Evolutionary conservation across 2,329 filamentous ascomycete genomes (phyloP), one percentile per base, ranked within the genome.

Genomic region (Akanthomyces lecanii): DNA sequence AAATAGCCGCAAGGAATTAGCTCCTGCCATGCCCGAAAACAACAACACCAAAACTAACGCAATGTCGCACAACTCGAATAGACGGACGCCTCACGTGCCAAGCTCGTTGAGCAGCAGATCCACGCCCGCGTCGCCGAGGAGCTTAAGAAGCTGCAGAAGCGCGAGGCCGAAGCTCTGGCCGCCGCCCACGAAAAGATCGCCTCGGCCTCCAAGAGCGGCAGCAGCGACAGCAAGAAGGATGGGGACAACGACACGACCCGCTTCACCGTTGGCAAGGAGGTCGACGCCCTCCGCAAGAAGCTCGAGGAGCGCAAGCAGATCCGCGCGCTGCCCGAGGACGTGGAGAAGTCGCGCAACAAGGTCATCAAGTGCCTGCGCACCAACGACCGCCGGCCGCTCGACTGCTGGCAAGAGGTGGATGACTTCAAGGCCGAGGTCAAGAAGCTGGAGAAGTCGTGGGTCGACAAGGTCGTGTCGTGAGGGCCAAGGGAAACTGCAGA

Each of bases 341-440:
- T 97, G 55, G 87, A 91, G 76, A 83, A 81, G 73, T 91, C 92
- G 23, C 89, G 92, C 76, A 81, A 85, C 68, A 86, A 88, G 64
- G 87, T 97, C 62, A 85, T 95, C 66, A 83, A 85, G 70, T 98
- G 94, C 75, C 80, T 98, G 80, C 82, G 90, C 66, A 83, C 89
- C 71, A 89, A 97, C 75, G 93, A 97, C 77, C 83, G 92, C 67
- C 85, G 92, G 75, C 93, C 94, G 74, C 80, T 97, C 73, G 91
- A 97, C 80, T 98, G 94, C 83, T 97, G 91, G 90, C 84, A 88
- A 77, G 92, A 97, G 84, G 92, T 97, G 28, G 89, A 96, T 79
- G 82, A 81, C 23, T 98, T 98, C 77, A 96, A 93, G 85, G 84
- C 85, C 70, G 91, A 96, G 82, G 93, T 98, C 57, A 86, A 90